Conservation (phyloP, 2,329 filamentous ascomycete genomes). For the Pseudocercospora crystallina region DNA sequence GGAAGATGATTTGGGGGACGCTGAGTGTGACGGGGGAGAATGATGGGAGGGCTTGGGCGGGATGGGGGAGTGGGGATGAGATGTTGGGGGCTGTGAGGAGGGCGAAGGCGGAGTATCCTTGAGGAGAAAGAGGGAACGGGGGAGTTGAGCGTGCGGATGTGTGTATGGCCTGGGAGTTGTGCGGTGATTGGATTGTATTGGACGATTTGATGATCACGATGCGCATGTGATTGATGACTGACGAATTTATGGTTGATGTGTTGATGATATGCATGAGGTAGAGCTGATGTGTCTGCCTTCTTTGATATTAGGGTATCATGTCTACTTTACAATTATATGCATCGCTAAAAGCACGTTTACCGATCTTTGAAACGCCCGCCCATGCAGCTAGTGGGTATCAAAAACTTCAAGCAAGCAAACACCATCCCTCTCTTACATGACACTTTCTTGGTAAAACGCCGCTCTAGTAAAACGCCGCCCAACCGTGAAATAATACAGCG, state of each 20-base stretch:
- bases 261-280: too few relatives aligned
- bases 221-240: too few relatives aligned
- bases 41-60: slow-evolving; percentile 4
- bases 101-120: slow-evolving; percentile 13
- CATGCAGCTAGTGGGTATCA: neutral
- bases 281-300: too few relatives aligned
- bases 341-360: too few relatives aligned
- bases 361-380: neutral
- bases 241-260: too few relatives aligned
- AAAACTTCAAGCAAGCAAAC: too few relatives aligned
- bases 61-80: slow-evolving; percentile 11
- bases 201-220: too few relatives aligned
- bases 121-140: neutral
- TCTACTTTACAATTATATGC: too few relatives aligned
- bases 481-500: slow-evolving; percentile 71
- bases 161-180: too few relatives aligned
- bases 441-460: neutral
- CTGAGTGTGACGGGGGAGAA: slow-evolving; percentile 11
- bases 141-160: too few relatives aligned
- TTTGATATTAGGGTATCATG: too few relatives aligned
- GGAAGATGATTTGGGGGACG: slow-evolving; percentile 13
- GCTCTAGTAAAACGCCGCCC: slow-evolving; percentile 32
- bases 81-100: slow-evolving; percentile 10
- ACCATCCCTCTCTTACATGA: neutral
- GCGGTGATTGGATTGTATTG: too few relatives aligned